phyloP scores from a whole-genome alignment of 2,329 filamentous ascomycete species.

The Zasmidium cellare region DNA sequence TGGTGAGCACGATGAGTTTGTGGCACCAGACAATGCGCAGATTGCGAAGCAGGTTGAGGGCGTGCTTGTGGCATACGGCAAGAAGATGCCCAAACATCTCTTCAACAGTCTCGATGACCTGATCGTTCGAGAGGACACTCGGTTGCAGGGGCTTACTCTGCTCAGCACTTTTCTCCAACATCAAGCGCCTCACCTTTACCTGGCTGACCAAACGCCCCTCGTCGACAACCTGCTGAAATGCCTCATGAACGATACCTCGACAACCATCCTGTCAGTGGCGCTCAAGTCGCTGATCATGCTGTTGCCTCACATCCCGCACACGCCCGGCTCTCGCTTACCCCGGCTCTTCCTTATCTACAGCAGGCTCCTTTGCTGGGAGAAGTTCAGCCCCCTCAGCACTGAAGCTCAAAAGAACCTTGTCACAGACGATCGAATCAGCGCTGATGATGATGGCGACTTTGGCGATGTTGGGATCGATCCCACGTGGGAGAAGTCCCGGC shows the following conservation, averaged over 20 bases:
- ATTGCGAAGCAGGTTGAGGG: conserved; percentile 53
- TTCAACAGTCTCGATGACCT: conserved; percentile 65
- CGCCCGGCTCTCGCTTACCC: conserved; percentile 67
- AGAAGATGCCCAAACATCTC: conserved; percentile 69
- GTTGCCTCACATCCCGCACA: conserved; percentile 75
- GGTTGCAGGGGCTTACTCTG: conserved; percentile 65
- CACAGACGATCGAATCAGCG: conserved; percentile 35
- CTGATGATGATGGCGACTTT: conserved; percentile 43
- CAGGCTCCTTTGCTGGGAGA: conserved; percentile 76
- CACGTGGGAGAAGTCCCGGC: conserved; percentile 65
- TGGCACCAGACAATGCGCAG: conserved; percentile 46
- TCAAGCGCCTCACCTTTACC: conserved; percentile 77
- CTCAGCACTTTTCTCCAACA: conserved; percentile 72
- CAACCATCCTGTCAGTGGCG: conserved; percentile 72
- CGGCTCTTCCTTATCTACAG: conserved; percentile 80
- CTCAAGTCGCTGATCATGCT: conserved; percentile 78
- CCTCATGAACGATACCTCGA: conserved; percentile 75
- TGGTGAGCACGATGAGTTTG: conserved; percentile 33
- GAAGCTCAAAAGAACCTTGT: conserved; percentile 36
- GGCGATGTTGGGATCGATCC: conserved; percentile 37
- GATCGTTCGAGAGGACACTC: conserved; percentile 63
- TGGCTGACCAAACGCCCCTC: conserved; percentile 69
- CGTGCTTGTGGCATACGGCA: conserved; percentile 59
- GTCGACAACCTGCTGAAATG: conserved; percentile 72
- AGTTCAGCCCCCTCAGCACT: conserved; percentile 41